Percentiles rank a stretch among this genome's conserved stretches.
These are phyloP conservation scores for Aechmea fasciata DNA, from an alignment of 176 grass and related monocot genomes.

Conservation along the genomic window DNA sequence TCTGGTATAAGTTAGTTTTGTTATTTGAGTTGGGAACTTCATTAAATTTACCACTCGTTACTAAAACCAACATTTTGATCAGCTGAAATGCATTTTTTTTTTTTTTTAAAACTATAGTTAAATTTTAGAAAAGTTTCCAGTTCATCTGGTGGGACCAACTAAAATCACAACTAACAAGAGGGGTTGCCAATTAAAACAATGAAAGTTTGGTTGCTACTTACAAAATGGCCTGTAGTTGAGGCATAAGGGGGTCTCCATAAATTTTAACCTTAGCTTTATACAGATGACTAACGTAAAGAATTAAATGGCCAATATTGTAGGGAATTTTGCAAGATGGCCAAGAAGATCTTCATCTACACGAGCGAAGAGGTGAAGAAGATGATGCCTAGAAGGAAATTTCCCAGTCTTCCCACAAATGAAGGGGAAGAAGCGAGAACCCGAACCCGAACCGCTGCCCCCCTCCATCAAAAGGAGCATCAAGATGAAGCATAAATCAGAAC, in stretches of 20 bases:
- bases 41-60: too few species aligned
- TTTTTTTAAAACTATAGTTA: too few species aligned
- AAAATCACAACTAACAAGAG: too few species aligned
- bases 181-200: too few species aligned
- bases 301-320: constrained; percentile 13
- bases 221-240: too few species aligned
- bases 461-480: not conserved
- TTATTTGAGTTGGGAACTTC: too few species aligned
- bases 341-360: constrained; percentile 33
- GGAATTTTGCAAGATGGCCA: constrained; percentile 36
- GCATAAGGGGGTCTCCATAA: not conserved
- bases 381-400: constrained; percentile 10
- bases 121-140: too few species aligned
- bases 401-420: not conserved
- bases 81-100: too few species aligned
- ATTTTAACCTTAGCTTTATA: not conserved
- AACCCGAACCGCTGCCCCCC: not conserved
- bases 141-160: too few species aligned
- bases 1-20: too few species aligned
- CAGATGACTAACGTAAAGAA: not conserved
- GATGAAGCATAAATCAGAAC: not conserved
- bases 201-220: too few species aligned
- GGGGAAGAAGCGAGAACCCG: not conserved
- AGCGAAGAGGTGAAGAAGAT: constrained; percentile 37
- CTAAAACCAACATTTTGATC: too few species aligned